These are phyloP conservation scores for Avena sativa DNA, from an alignment of 176 grass and related monocot species.

Conservation along the genomic window DNA sequence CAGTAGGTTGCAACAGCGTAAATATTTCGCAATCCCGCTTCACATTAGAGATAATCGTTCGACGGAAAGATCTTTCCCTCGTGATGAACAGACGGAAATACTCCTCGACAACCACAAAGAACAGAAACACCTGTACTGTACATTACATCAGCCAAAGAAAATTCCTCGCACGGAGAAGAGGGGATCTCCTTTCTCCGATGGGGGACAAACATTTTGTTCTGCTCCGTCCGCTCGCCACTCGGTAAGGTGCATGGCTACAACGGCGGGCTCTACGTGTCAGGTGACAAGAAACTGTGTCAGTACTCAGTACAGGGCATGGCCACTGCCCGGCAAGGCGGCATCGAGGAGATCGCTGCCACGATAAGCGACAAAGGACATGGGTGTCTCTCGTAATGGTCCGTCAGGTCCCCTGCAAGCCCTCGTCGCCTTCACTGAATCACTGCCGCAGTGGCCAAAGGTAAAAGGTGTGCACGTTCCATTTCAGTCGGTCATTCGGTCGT, in stretches of 20 bases:
- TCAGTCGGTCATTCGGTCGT: too few relatives aligned
- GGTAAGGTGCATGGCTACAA: not conserved
- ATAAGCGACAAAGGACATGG: not conserved
- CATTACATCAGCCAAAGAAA: too few relatives aligned
- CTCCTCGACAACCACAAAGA: too few relatives aligned
- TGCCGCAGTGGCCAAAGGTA: not conserved
- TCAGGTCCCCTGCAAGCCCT: constrained; percentile 1
- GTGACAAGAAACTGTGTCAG: not conserved
- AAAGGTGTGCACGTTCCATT: constrained; percentile 12
- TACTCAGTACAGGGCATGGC: constrained; percentile 17
- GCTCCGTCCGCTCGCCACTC: too few relatives aligned
- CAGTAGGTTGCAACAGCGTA: not conserved
- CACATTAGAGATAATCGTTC: too few relatives aligned
- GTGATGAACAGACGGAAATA: too few relatives aligned
- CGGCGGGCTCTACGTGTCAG: not conserved
- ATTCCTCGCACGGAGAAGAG: too few relatives aligned
- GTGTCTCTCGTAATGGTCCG: constrained; percentile 19
- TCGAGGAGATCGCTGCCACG: not conserved
- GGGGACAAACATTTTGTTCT: not conserved
- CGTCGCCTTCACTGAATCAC: not conserved
- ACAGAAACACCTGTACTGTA: too few relatives aligned
- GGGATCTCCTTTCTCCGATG: too few relatives aligned
- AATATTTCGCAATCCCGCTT: too few relatives aligned
- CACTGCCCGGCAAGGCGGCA: not conserved
- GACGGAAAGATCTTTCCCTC: too few relatives aligned